Evolutionary conservation across 75 land plant species (phyloP).

Genomic region (Gnetum montanum): DNA sequence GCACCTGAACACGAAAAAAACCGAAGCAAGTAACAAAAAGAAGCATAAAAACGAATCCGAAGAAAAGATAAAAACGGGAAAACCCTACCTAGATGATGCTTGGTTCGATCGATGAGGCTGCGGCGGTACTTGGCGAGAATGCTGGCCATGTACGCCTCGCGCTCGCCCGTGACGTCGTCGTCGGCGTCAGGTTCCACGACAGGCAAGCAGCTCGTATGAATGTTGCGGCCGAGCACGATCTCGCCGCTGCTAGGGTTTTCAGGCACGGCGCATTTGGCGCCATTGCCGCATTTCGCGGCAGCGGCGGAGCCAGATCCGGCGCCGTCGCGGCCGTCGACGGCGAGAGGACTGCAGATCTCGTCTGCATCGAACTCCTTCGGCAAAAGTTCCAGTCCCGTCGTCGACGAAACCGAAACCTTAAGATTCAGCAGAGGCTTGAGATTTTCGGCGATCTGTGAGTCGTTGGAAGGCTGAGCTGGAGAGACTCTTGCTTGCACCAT

Average conservation of each 20-base stretch:
- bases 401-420: neutral
- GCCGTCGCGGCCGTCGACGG: neutral
- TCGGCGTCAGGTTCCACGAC: conserved; percentile 86
- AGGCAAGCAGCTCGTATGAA: conserved; percentile 56
- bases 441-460: too few species aligned
- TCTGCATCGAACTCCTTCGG: conserved; percentile 24
- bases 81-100: conserved; percentile 89
- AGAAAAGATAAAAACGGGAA: neutral
- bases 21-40: too few species aligned
- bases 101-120: conserved; percentile 68
- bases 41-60: too few species aligned
- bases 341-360: conserved; percentile 8
- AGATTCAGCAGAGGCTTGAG: too few species aligned
- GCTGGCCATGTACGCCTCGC: conserved; percentile 91
- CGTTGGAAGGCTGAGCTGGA: too few species aligned
- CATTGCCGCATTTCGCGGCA: too few species aligned
- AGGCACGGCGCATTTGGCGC: neutral
- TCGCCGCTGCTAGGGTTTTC: conserved; percentile 10
- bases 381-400: conserved; percentile 11
- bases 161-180: conserved; percentile 87
- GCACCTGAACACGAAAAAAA: too few species aligned
- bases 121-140: conserved; percentile 79
- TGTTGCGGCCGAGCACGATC: conserved; percentile 70
- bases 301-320: neutral
- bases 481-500: too few species aligned